Evolutionary conservation across 257 asterid species (phyloP).

Genomic region (Solanum lycopersicoides): DNA sequence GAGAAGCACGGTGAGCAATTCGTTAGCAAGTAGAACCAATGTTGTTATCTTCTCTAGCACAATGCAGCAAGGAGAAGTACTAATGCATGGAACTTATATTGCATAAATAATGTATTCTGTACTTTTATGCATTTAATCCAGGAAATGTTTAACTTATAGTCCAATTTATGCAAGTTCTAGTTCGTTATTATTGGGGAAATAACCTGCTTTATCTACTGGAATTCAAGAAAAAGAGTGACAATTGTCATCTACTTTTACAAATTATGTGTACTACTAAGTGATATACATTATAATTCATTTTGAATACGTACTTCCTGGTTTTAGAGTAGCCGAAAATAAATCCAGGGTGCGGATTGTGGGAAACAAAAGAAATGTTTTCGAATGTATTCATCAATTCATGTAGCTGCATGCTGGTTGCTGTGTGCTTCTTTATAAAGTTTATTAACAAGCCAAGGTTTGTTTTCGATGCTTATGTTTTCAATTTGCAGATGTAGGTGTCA

Average conservation of each 20-base stretch:
- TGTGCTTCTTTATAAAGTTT: background rate
- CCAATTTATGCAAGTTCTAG: background rate
- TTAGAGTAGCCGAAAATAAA: background rate
- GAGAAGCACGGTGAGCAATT: background rate
- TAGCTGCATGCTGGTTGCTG: background rate
- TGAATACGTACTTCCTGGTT: background rate
- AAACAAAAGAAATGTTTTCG: background rate
- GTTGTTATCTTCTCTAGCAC: background rate
- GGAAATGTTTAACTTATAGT: background rate
- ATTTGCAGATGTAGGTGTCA: slow-evolving; percentile 83
- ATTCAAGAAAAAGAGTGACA: background rate
- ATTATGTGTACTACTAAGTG: background rate
- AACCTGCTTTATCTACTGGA: background rate
- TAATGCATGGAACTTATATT: background rate
- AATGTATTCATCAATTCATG: background rate
- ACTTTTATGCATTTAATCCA: background rate
- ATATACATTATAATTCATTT: background rate
- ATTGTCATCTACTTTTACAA: background rate
- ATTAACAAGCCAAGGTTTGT: background rate
- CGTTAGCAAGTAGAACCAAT: background rate
- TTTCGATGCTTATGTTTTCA: background rate
- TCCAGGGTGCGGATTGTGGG: background rate
- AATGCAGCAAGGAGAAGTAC: background rate
- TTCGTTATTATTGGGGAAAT: background rate
- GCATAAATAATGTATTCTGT: too few relatives aligned